Conservation (phyloP, 1,284 basidiomycete genomes). For the Ganoderma meredithae region DNA sequence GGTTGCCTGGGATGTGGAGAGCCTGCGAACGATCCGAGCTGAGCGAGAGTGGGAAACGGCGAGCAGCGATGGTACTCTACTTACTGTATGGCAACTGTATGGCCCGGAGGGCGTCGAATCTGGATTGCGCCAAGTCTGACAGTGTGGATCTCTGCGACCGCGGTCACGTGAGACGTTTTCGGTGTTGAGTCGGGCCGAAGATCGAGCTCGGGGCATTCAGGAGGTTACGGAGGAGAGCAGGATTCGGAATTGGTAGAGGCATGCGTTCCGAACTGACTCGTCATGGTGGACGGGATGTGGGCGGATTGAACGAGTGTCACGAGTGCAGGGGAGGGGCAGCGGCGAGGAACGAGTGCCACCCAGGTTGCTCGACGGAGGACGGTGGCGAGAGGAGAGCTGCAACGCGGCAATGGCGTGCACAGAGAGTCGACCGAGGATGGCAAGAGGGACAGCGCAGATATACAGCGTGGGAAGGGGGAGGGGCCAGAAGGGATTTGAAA, state of each 20-base stretch:
- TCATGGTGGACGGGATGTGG: constrained; percentile 20
- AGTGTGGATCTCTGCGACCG: background rate
- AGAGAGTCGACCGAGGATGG: constrained; percentile 25
- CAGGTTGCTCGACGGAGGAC: constrained; percentile 1
- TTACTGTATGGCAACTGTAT: no score
- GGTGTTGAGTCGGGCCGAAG: constrained; percentile 31
- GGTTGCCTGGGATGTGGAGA: background rate
- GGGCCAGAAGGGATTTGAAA: background rate
- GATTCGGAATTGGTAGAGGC: constrained; percentile 19
- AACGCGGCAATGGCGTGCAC: constrained; percentile 31
- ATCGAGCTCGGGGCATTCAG: constrained; percentile 20
- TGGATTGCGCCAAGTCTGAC: background rate
- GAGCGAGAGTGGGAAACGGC: background rate
- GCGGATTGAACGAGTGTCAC: constrained; percentile 19
- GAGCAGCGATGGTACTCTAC: background rate
- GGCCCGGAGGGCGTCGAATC: background rate
- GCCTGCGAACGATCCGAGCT: background rate
- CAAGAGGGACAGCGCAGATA: constrained; percentile 8
- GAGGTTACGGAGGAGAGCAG: constrained; percentile 19
- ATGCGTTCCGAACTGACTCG: constrained; percentile 27
- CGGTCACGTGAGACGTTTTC: constrained; percentile 29
- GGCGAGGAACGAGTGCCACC: constrained; percentile 7
- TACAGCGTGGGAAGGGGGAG: constrained; percentile 12
- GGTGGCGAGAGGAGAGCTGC: constrained; percentile 13
- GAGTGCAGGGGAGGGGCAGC: constrained; percentile 15